These are phyloP conservation scores for Thelonectria rubi DNA, from an alignment of 2,329 filamentous ascomycete genomes.

Conservation along the genomic window DNA sequence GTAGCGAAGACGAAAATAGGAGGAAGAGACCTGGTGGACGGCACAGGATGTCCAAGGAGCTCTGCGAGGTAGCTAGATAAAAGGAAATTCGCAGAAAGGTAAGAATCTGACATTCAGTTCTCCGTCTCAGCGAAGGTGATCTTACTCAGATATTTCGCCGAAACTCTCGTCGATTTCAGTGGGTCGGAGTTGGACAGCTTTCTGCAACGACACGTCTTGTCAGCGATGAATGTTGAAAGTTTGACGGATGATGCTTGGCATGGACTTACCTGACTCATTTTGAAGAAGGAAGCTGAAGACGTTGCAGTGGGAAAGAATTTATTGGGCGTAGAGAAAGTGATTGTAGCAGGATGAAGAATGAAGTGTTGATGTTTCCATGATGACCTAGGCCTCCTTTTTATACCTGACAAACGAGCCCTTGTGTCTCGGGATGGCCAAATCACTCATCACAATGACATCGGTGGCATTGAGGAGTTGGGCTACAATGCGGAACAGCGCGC, in stretches of 20 bases:
- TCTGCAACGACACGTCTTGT: not conserved
- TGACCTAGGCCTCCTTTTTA: not conserved
- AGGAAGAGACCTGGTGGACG: not conserved
- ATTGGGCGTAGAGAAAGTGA: not conserved
- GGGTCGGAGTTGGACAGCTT: not conserved
- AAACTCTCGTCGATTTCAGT: not conserved
- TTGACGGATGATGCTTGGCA: not conserved
- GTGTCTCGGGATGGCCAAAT: not conserved
- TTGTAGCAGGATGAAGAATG: not conserved
- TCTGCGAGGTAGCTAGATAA: not conserved
- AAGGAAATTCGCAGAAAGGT: too few relatives aligned
- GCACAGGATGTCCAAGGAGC: not conserved
- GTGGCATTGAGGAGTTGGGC: not conserved
- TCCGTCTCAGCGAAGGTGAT: not conserved
- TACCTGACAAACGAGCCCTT: not conserved
- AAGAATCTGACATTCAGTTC: too few relatives aligned
- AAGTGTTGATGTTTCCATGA: too few relatives aligned
- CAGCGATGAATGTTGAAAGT: not conserved
- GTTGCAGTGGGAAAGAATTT: not conserved
- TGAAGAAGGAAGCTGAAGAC: not conserved
- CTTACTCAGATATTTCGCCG: not conserved
- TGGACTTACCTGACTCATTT: not conserved
- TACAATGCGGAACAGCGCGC: not conserved
- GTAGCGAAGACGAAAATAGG: not conserved
- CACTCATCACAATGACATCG: not conserved